Base-by-base conservation (phyloP, 1,284 basidiomycete genomes). In the Rhodotorula glutinis region DNA sequence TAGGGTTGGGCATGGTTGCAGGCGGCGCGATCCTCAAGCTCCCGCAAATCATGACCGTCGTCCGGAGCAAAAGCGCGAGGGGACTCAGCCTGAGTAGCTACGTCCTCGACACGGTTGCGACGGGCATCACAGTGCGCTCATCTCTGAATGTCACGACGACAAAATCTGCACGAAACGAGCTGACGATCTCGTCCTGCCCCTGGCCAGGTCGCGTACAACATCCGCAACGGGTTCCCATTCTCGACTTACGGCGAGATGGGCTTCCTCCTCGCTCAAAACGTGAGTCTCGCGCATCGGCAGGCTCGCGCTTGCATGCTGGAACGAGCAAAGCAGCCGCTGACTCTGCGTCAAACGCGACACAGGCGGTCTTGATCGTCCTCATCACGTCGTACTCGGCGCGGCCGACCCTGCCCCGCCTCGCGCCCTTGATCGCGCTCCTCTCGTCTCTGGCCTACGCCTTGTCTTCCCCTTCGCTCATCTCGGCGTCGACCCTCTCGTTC, bases 181-280 rank as follows among this genome's bases (percentile, higher is more conserved):
- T 53, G 33, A 16, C 19, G 25, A n/a, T 4, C 10, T 23, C 14
- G 16, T 0, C 4, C 25, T 23, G 2, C 38, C 23, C 16, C 21
- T 21, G 29, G 29, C 43, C 5, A 70, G 71, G 75, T 77, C 29
- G 79, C 71, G 11, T 98, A 97, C 80, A 88, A 91, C 5, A 86
- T 86, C 70, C 83, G 91, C 49, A 88, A 89, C 76, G 79, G 82
- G 29, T 93, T 94, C 78, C 92, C 94, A 1, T 94, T 96, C 82
- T 92, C 90, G 46, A 96, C 94, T 1, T 98, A 96, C 73, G 94
- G 94, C 76, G 92, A 95, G 79, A 94, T 92, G 81, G 78, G 91
- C 69, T 93, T 93, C 83, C 84, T 95, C 62, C 87, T 89, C 30
- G 75, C 91, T 54, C 91, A 93, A 78, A 92, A 93, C 80, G 82